These are phyloP conservation scores for Solanum hybrid DNA, from an alignment of 305 asterid species.

Conservation along the genomic window DNA sequence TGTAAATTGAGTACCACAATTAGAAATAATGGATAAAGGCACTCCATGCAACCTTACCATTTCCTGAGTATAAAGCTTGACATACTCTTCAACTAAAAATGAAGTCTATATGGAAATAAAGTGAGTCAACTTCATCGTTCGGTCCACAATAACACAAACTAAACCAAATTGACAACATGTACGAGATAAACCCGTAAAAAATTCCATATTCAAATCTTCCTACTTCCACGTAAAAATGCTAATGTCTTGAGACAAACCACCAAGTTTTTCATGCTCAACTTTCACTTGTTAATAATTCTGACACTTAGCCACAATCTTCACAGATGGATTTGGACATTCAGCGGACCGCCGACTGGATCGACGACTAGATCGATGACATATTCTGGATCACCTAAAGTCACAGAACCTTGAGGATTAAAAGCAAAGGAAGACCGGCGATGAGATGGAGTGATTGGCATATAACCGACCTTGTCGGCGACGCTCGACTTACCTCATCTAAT, in stretches of 20 bases:
- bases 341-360: background rate
- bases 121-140: background rate
- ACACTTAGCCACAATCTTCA: background rate
- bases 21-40: too few relatives aligned
- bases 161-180: background rate
- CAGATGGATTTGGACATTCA: background rate
- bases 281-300: background rate
- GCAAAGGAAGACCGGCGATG: background rate
- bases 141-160: background rate
- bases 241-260: background rate
- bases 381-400: background rate
- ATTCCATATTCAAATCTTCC: background rate
- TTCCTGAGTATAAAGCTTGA: too few relatives aligned
- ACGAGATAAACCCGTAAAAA: background rate
- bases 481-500: background rate
- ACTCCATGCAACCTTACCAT: too few relatives aligned
- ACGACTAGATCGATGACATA: too few relatives aligned
- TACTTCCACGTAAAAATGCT: background rate
- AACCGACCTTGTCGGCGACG: background rate
- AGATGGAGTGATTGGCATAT: background rate
- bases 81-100: too few relatives aligned
- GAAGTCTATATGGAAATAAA: background rate
- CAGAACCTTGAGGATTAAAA: too few relatives aligned
- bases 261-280: background rate
- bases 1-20: too few relatives aligned